Evolutionary conservation across 441 rosid species (phyloP), one percentile per base, ranked within the genome.

Genomic region (Cnidoscolus chayamansa): DNA sequence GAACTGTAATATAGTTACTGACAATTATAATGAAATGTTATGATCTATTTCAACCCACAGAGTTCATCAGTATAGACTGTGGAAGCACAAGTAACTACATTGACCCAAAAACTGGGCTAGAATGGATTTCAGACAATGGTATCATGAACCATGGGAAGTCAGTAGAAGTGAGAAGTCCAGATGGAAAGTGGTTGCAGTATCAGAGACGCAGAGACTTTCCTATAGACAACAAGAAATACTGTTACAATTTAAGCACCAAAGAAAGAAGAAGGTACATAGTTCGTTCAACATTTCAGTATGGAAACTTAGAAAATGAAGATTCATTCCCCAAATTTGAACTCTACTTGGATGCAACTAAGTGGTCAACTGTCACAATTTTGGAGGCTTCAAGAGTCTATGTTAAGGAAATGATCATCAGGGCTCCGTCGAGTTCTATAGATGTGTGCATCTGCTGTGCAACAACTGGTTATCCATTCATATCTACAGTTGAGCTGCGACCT

Each of bases 401-500:
- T 51, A 81, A 91, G 76, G 99, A 92, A 76, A 82, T 92, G 89
- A 86, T 94, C 7, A 83, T 94, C 45, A 86, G 94, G 71, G 97
- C 97, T 66, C 92, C 89, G 12, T 87, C 98, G 1, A 74, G 78
- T 72, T 90, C 91, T 40, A 73, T 89, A 10, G 94, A 91, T 81
- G 97, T 92, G 63, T 92, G 99, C 80, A 56, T 91, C 6, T 94
- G 98, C 63, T 89, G 97, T 83, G 96, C 94, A 47, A 83, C 85
- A 37, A 91, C 97, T 0, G 99, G 98, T 77, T 84, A 87, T 76
- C 98, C 99, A 8, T 92, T 94, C 75, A 80, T 94, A 58, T 92
- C 98, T n/a, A 89, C 97, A 58, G 84, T 94, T 0, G 99, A 94
- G 85, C 86, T 94, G 53, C 75, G 99, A 67, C 97, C 98, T 15